Evolutionary conservation across 768 basidiomycete genomes (phyloP).

Genomic region (Cubamyces lactineus): DNA sequence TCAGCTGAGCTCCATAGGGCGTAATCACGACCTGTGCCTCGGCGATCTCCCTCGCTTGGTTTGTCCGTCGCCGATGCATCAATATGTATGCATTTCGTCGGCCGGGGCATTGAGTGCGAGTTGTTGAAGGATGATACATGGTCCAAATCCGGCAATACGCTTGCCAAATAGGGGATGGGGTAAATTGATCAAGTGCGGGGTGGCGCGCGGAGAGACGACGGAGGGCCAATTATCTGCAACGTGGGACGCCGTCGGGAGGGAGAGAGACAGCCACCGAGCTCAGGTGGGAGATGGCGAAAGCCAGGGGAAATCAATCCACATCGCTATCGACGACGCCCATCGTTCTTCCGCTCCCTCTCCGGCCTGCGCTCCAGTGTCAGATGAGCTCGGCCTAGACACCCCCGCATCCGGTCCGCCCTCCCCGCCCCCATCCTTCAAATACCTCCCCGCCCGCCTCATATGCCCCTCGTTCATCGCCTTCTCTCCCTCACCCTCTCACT

Average conservation of each 20-base stretch:
- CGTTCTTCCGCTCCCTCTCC: constrained; percentile 16
- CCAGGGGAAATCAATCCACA: neutral
- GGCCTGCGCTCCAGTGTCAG: constrained; percentile 7
- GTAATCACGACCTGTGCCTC: no score
- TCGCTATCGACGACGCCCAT: constrained; percentile 22
- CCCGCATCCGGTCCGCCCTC: constrained; percentile 25
- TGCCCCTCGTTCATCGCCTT: constrained; percentile 1
- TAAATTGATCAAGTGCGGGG: constrained; percentile 11
- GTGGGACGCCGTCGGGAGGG: neutral
- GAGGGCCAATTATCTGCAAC: no score
- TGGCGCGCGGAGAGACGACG: neutral
- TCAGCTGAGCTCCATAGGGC: no score
- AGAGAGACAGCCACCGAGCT: neutral
- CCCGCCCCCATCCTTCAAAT: constrained; percentile 21
- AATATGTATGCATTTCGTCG: no score
- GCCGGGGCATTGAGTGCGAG: no score
- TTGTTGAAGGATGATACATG: neutral
- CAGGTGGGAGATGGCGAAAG: neutral
- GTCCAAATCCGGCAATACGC: neutral
- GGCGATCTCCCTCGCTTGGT: no score
- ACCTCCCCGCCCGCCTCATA: constrained; percentile 10
- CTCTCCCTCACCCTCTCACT: constrained; percentile 13
- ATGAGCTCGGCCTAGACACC: constrained; percentile 26
- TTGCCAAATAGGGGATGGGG: constrained; percentile 8
- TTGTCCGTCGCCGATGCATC: no score